Evolutionary conservation across 2,329 filamentous ascomycete species (phyloP), one percentile per base, ranked within the genome.

Genomic region (Phaeoacremonium minimum): DNA sequence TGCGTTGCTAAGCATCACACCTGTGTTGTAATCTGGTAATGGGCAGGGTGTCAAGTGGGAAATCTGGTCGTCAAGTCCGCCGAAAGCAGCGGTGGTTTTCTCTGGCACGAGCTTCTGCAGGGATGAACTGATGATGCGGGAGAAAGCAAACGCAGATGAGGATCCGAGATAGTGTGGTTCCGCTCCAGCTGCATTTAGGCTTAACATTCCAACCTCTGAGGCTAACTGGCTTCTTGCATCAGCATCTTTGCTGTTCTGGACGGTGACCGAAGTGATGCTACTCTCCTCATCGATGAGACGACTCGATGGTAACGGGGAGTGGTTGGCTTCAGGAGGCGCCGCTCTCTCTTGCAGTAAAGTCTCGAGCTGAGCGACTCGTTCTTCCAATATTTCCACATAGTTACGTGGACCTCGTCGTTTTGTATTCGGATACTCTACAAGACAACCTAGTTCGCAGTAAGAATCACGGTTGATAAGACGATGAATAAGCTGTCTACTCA

Each of bases 371-470:
- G 45, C 48, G 2, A 59, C 38, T 0, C 53, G 48, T 22, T 46
- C 30, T 28, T 60, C 56, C 13, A 58, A 32, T 1, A 41, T 43
- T 31, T 56, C 46, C 4, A 58, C n/a, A 18, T 59, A 58, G 36
- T 57, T 56, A 4, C 55, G 46, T n/a, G 56, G 55, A 8, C 36
- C 46, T 5, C 47, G 46, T 18, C 37, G 40, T 22, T 47, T 53
- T 1, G 52, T 55, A 4, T 35, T 29, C 0, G 53, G 52, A 36
- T 58, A 51, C 35, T 56, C 51, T 1, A 51, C 39, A 4, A 52
- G 37, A 29, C 48, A 52, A 9, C 17, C 41, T 43, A 29, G n/a
- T n/a, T n/a, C n/a, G n/a, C n/a, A n/a, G n/a, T n/a, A 5, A 12
- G 9, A 9, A n/a, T 26, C 9, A 26, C n/a, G 9, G n/a, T 9